Percentiles rank a stretch among this genome's conserved stretches.
These are phyloP conservation scores for Daedaleopsis sinensis DNA, from an alignment of 768 basidiomycete genomes.

Conservation along the genomic window DNA sequence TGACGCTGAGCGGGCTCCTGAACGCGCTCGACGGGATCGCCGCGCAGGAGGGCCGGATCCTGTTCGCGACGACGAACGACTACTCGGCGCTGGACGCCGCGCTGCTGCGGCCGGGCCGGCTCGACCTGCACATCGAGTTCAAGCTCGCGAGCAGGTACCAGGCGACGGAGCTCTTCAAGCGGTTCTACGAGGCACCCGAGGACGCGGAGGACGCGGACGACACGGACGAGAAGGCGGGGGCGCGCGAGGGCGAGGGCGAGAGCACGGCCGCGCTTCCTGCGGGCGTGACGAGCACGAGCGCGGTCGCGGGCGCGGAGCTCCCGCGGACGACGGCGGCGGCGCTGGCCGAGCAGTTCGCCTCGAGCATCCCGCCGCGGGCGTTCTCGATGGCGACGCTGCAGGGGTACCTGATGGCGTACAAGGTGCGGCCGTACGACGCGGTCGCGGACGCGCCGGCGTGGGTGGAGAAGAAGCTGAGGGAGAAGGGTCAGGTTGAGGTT, in stretches of 20 bases:
- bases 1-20: conserved; percentile 74
- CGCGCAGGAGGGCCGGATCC: conserved; percentile 39
- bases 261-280: no score
- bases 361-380: conserved; percentile 43
- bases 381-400: conserved; percentile 52
- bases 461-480: conserved; percentile 9
- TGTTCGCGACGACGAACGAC: conserved; percentile 36
- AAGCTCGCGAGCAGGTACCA: conserved; percentile 33
- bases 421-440: conserved; percentile 59
- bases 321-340: conserved; percentile 38
- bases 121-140: conserved; percentile 39
- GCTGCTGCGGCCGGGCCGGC: conserved; percentile 35
- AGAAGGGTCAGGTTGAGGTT: no score
- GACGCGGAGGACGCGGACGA: neutral
- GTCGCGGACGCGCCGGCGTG: conserved; percentile 23
- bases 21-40: conserved; percentile 70
- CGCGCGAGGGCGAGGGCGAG: neutral
- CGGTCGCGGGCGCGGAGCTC: conserved; percentile 25
- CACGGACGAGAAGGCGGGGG: neutral
- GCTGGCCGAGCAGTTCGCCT: conserved; percentile 61
- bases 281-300: neutral
- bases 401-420: conserved; percentile 30
- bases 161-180: conserved; percentile 34
- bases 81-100: conserved; percentile 36
- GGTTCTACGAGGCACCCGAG: conserved; percentile 27